phyloP scores from a whole-genome alignment of 2,329 filamentous ascomycete genomes.

The Aureobasidium sp. region DNA sequence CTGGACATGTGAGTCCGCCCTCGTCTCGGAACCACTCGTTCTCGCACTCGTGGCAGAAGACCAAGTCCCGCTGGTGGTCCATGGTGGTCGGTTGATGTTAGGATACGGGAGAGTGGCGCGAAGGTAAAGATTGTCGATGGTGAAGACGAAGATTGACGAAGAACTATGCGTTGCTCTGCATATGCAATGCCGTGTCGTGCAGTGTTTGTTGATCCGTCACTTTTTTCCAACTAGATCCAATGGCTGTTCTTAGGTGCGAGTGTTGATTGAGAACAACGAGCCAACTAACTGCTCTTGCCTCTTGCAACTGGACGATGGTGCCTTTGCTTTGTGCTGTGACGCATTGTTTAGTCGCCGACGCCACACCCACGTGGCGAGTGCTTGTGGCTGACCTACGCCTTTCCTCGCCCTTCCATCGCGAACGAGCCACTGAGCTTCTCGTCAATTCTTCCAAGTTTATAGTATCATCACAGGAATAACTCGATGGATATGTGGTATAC shows the following conservation, averaged over 20 bases:
- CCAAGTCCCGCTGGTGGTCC: constrained; percentile 53
- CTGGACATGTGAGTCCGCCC: constrained; percentile 63
- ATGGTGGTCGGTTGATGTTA: not conserved
- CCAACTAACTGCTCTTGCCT: not conserved
- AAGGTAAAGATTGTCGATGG: not conserved
- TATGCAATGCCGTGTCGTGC: constrained; percentile 5
- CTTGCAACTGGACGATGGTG: not conserved
- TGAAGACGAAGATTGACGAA: not conserved
- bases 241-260: not conserved
- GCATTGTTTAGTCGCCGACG: not conserved
- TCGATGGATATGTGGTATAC: not conserved
- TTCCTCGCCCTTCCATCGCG: not conserved
- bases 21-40: constrained; percentile 75
- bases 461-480: not conserved
- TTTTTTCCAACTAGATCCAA: not conserved
- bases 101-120: not conserved
- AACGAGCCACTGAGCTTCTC: not conserved
- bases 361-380: not conserved
- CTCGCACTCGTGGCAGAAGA: constrained; percentile 78
- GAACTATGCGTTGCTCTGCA: constrained; percentile 9
- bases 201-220: constrained; percentile 7
- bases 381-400: not conserved
- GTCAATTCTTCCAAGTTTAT: not conserved
- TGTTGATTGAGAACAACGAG: not conserved
- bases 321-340: not conserved